Base-by-base conservation (phyloP, 257 asterid genomes). In the Jasminum sambac region DNA sequence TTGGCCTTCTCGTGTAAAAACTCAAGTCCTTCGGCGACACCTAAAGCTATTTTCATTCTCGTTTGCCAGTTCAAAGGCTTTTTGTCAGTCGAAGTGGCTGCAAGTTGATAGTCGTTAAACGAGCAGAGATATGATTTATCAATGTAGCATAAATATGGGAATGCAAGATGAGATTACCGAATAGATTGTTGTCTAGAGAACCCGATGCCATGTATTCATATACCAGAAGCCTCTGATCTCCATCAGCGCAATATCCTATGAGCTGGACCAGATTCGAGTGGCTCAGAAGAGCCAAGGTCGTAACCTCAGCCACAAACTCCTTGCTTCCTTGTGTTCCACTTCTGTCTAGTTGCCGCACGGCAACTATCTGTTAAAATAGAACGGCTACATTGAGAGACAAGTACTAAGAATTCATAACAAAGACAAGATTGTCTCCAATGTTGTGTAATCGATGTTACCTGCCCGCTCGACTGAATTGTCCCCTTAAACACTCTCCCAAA, bases 181-280 rank as follows among this genome's bases (percentile, higher is more conserved):
- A 69, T 4, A 77, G 64, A 63, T 72, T 70, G 16, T 34, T 55
- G 4, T 72, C 69, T 23, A 77, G 37, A 42, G 77, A 60, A 14
- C 81, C 81, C 81, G 42, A 50, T 19, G 81, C 62, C 81, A 77
- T 65, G 64, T 66, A 72, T 11, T 77, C 81, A 19, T 44, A 77
- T 34, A 77, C 81, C 66, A 77, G 55, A 59, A 77, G 75, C 69
- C 81, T 52, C 59, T 77, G 81, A 67, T 77, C 81, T 7, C 81
- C 81, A 72, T 77, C 81, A 46, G 77, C 77, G 67, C 81, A 77
- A 50, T 77, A 77, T 36, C 81, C 81, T 5, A 72, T 41, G 62
- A 77, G 72, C 26, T 67, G 42, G 26, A 71, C 74, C 40, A 77
- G 34, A 46, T 77, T 77, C 48, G 73, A 41, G 34, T 77, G 77